These are phyloP conservation scores for Pyrus hybrid DNA, from an alignment of 331 rosid species.

Conservation along the genomic window DNA sequence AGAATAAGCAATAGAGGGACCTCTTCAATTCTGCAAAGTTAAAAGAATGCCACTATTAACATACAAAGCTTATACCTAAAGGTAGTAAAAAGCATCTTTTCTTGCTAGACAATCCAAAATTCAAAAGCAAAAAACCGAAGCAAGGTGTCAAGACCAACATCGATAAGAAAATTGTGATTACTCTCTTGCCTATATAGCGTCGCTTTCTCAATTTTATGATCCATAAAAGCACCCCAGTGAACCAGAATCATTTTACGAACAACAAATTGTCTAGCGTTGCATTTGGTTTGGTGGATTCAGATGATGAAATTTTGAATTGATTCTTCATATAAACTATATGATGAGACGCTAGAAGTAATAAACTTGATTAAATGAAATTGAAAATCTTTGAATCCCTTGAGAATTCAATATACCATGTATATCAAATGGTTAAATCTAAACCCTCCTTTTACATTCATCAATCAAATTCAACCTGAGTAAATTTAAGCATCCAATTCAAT, in stretches of 20 bases:
- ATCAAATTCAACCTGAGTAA: not conserved
- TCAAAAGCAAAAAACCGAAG: not conserved
- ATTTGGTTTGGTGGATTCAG: not conserved
- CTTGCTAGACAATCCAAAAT: not conserved
- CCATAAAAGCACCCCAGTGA: not conserved
- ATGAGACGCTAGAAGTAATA: not conserved
- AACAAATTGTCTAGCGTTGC: not conserved
- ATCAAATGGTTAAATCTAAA: not conserved
- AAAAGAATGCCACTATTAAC: not conserved
- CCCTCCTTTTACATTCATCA: not conserved
- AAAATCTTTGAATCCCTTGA: no score
- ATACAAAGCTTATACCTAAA: not conserved
- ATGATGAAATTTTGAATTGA: no score
- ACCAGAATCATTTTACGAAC: not conserved
- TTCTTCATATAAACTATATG: not conserved
- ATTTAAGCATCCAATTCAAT: not conserved
- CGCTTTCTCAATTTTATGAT: not conserved
- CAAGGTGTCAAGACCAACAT: not conserved
- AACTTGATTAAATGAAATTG: not conserved
- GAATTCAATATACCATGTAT: not conserved
- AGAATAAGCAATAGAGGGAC: slow-evolving; percentile 81
- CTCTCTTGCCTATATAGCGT: not conserved
- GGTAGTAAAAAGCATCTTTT: not conserved
- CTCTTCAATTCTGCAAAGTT: slow-evolving; percentile 74
- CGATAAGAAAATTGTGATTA: not conserved